A percentile compares a stretch with the other conserved stretches of the same genome.
Evolutionary conservation across 2,329 filamentous ascomycete species (phyloP).

Genomic region (Dactylellina haptotyla): DNA sequence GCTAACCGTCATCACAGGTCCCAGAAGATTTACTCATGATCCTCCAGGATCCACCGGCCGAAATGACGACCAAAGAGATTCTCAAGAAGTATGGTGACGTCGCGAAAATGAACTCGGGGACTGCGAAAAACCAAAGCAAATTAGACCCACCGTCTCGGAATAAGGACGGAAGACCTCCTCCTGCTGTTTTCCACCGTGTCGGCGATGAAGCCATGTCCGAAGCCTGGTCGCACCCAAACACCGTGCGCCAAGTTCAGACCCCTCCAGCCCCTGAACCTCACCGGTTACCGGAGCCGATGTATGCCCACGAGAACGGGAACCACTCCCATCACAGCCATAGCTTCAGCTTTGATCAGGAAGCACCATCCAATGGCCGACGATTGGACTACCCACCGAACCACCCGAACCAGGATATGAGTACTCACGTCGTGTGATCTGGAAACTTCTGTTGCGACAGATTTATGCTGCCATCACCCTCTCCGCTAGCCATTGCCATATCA

Average conservation of each 20-base stretch:
- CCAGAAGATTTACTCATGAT: conserved; percentile 90
- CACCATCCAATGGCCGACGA: conserved; percentile 34
- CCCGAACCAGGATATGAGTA: conserved; percentile 44
- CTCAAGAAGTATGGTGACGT: conserved; percentile 91
- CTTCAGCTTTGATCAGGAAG: conserved; percentile 48
- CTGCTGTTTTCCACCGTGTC: conserved; percentile 71
- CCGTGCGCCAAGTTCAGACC: conserved; percentile 77
- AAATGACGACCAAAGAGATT: conserved; percentile 97
- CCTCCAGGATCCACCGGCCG: conserved; percentile 82
- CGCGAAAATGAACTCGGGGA: conserved; percentile 70
- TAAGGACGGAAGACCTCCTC: conserved; percentile 68
- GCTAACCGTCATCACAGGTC: conserved; percentile 69
- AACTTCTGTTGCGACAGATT: background rate
- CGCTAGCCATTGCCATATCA: conserved; percentile 6
- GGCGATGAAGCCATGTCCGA: conserved; percentile 83
- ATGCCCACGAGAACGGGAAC: conserved; percentile 42
- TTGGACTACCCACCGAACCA: conserved; percentile 44
- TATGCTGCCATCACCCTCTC: conserved; percentile 8
- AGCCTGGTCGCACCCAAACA: conserved; percentile 83
- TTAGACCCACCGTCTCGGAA: conserved; percentile 61
- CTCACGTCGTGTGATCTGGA: conserved; percentile 23
- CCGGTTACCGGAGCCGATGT: conserved; percentile 64
- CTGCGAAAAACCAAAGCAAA: conserved; percentile 64
- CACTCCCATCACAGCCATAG: conserved; percentile 52
- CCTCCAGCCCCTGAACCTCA: conserved; percentile 64